Base-by-base conservation (phyloP, 768 basidiomycete species). In the Sistotremastrum suecicum region DNA sequence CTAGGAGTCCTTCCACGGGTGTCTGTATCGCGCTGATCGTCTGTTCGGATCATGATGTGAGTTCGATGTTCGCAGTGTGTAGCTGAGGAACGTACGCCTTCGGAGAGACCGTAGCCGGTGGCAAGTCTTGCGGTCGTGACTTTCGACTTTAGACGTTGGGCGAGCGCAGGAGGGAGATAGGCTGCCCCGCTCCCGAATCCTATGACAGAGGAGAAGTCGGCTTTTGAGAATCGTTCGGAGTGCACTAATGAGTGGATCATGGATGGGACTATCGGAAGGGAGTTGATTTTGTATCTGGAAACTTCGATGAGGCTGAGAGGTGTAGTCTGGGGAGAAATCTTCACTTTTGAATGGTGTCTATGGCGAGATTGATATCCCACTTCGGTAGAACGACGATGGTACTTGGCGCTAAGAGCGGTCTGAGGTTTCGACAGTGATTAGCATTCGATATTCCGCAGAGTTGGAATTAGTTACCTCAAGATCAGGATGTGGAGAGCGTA, bases 31-130 rank as follows among this genome's bases (percentile, higher is more conserved):
- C 65, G 1, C 68, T 63, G 20, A 83, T 65, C 0, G 82, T 83
- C 80, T 83, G 48, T 34, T 20, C 20, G 20, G 20, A 20, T 20
- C 20, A 20, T 34, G 43, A 38, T 5, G 2, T 12, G 35, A 39
- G 3, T 50, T 42, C 52, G 4, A 45, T 43, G 6, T 5, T 42
- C 4, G 7, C 43, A 1, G 7, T 7, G 10, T 38, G 3, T 5
- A 39, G 20, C 12, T 32, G 20, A 36, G 5, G 34, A 38, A 61
- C 80, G 43, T 55, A 80, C 80, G 43, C 59, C 58, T 67, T 83
- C 80, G 0, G 80, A 80, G 70, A 82, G 73, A 20, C 83, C 83
- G 52, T 82, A 85, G 0, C 80, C 81, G 80, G 46, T 12, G 5
- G 33, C 9, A 30, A 45, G 10, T 12, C 59, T 54, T 4, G 65